Base-by-base conservation (phyloP, 129 eudicot genomes). In the Centella asiatica region DNA sequence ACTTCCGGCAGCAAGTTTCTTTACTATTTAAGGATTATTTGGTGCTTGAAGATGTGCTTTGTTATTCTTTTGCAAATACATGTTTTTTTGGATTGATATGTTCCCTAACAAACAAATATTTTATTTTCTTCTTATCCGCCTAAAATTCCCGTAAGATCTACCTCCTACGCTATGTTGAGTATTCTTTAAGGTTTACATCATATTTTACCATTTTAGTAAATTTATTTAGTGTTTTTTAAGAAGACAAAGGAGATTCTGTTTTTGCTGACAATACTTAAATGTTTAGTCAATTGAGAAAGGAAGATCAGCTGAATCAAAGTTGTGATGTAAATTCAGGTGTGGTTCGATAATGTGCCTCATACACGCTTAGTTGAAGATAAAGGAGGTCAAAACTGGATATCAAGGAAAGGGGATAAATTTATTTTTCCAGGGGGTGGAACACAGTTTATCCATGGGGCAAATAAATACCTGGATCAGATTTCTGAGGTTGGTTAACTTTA, bases 271-370 rank as follows among this genome's bases (percentile, higher is more conserved):
- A 22, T 40, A 10, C 28, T 27, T 26, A 39, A 29, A 11, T 53
- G 29, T 47, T 61, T 40, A 32, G 6, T 57, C 4, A 28, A 4
- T 44, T 18, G 52, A 56, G 22, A n/a, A 36, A 57, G 23, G 11
- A 44, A 45, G 56, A 58, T 36, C 18, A 31, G 26, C 19, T 65
- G 46, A 20, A 18, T 36, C 64, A 46, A 70, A 18, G 20, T 33
- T 8, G 7, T 47, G 34, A 64, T 60, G 48, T 20, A 45, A 57
- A 26, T 69, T 51, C 77, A 88, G 96, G 89, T 88, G 59, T 88
- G 96, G 96, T 84, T 62, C 65, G 74, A 65, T 72, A 89, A 89
- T 85, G 83, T 89, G 40, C 95, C 90, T 32, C 83, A 82, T 60
- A 70, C 87, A 49, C 86, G 77, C 70, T 66, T 85, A 57, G 85